Evolutionary conservation across 495 filamentous ascomycete genomes (phyloP), one percentile per base, ranked within the genome.

Genomic region (Glonium stellatum): DNA sequence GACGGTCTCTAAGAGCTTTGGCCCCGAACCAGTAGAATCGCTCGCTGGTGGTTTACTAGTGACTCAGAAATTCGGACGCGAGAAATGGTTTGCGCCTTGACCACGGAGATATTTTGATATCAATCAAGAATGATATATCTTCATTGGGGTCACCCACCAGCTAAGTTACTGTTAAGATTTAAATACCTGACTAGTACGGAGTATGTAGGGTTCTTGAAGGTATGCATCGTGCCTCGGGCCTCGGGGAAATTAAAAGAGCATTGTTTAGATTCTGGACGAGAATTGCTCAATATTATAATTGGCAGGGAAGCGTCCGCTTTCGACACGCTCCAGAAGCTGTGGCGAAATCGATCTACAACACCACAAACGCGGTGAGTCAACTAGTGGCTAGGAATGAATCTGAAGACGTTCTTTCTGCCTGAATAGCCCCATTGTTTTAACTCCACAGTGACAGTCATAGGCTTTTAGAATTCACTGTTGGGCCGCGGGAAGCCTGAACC

Each of bases 401-500:
- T 25, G 15, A 31, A 51, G 48, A 8, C 25, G 48, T 4, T 15
- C 44, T 9, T 44, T 44, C 18, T 44, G 39, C 39, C 39, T 44
- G 39, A 44, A 11, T 44, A 11, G 39, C 13, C 39, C 39, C 39
- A 44, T 44, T 44, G 13, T 44, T 44, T 11, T 15, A 44, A 11
- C 39, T 44, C 39, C 39, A 31, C 19, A 25, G 19, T 9, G 1
- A 15, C 48, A 51, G 48, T 23, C 48, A 51, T 51, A 25, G 19
- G 21, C 31, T 1, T 23, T 51, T 6, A 25, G 10, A 51, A 27
- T 51, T 51, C 48, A 51, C 23, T 22, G 48, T 51, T 51, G 48
- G 48, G 48, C 48, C 48, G 48, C 48, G 18, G 48, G 8, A 51
- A 51, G 47, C 21, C 21, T 23, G 48, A 51, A 51, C 48, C 48